These are phyloP conservation scores for Suaeda aralocaspica DNA, from an alignment of 148 eudicot species.

Conservation along the genomic window DNA sequence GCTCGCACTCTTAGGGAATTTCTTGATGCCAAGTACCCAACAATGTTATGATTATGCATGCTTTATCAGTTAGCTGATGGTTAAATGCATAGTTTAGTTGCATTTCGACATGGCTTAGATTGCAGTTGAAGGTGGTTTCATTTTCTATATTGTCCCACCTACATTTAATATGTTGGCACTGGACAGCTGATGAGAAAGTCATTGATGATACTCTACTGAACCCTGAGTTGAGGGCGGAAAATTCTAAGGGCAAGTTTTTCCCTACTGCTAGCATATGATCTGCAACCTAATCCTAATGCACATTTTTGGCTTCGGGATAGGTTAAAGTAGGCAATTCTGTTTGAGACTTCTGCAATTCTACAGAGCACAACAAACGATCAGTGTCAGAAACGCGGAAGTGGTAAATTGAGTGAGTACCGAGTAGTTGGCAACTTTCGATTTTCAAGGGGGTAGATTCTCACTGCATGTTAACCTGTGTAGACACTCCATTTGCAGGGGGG, in stretches of 20 bases:
- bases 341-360: no score
- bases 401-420: no score
- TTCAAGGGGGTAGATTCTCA: no score
- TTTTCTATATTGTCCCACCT: not conserved
- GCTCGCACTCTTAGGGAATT: slow-evolving; percentile 86
- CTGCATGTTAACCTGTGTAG: no score
- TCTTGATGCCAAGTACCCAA: slow-evolving; percentile 98
- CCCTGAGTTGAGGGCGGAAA: not conserved
- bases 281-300: no score
- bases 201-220: not conserved
- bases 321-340: no score
- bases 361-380: no score
- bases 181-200: not conserved
- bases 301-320: no score
- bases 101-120: not conserved
- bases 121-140: not conserved
- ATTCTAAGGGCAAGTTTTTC: not conserved
- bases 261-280: not conserved
- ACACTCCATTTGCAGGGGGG: no score
- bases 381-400: no score
- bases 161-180: not conserved
- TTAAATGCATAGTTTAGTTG: not conserved
- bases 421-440: no score
- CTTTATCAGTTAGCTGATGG: not conserved
- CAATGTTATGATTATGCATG: slow-evolving; percentile 42